Percentiles rank a stretch among this genome's conserved stretches.
Conservation (phyloP, 352 stramenopile genomes). For the Globisporangium carolinianum region DNA sequence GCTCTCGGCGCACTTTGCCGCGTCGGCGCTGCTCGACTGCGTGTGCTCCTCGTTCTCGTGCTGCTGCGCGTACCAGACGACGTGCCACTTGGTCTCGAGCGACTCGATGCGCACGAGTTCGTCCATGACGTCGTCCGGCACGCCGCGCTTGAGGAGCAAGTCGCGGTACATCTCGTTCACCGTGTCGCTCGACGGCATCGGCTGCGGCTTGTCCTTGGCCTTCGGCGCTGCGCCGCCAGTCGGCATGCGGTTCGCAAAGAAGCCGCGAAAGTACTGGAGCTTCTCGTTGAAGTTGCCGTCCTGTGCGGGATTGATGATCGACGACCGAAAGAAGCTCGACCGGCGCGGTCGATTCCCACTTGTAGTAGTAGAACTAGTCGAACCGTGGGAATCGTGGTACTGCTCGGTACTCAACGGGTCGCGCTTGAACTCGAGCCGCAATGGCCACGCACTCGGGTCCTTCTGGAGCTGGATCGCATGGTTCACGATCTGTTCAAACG, state of each 20-base stretch:
- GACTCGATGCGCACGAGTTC: constrained; percentile 79
- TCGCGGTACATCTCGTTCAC: constrained; percentile 87
- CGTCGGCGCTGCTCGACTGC: constrained; percentile 47
- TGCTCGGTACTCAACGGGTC: constrained; percentile 29
- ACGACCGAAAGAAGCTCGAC: constrained; percentile 72
- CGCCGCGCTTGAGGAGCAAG: constrained; percentile 65
- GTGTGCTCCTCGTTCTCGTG: constrained; percentile 70
- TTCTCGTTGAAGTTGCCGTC: constrained; percentile 84
- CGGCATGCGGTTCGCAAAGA: constrained; percentile 76
- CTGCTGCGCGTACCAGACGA: constrained; percentile 79
- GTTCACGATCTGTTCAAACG: constrained; percentile 79
- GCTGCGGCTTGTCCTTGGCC: constrained; percentile 54
- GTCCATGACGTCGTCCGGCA: constrained; percentile 81
- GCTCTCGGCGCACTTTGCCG: constrained; percentile 61
- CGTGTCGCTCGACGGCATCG: constrained; percentile 47
- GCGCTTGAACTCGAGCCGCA: constrained; percentile 71
- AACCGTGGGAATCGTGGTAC: neutral
- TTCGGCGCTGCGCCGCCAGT: constrained; percentile 61
- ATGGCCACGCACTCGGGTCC: constrained; percentile 56
- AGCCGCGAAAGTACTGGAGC: constrained; percentile 79
- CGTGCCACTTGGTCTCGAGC: constrained; percentile 82
- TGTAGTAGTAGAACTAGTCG: too few species aligned
- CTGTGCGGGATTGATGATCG: constrained; percentile 56
- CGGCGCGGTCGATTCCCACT: constrained; percentile 30
- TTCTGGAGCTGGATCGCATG: constrained; percentile 69